A percentile compares a stretch with the other conserved stretches of the same genome.
phyloP scores from a whole-genome alignment of 2,329 filamentous ascomycete genomes.

The Tolypocladium tropicale region DNA sequence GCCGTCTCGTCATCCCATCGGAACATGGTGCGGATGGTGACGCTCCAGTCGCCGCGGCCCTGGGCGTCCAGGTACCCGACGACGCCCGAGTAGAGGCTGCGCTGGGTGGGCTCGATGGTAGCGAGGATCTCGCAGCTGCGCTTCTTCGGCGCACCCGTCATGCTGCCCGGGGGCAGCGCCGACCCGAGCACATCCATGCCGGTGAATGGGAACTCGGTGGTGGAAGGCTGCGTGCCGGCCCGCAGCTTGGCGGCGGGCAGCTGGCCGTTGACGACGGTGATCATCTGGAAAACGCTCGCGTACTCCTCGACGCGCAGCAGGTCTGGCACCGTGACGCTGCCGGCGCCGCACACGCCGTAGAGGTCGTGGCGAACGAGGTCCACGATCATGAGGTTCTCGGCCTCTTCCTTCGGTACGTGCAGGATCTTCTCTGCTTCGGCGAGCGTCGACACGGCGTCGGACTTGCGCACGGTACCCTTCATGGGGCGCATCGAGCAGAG shows the following conservation, averaged over 20 bases:
- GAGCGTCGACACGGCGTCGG: constrained; percentile 52
- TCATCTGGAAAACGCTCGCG: constrained; percentile 82
- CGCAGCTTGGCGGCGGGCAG: constrained; percentile 25
- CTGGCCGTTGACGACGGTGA: constrained; percentile 72
- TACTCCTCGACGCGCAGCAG: constrained; percentile 86
- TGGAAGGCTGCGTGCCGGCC: constrained; percentile 4
- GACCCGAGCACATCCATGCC: constrained; percentile 68
- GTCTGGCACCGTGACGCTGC: constrained; percentile 62
- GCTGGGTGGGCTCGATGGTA: constrained; percentile 52
- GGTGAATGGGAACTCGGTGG: constrained; percentile 27
- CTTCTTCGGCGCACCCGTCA: constrained; percentile 96
- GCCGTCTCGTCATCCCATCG: constrained; percentile 52
- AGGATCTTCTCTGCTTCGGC: constrained; percentile 63
- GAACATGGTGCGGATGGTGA: constrained; percentile 78
- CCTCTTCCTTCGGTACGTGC: constrained; percentile 76
- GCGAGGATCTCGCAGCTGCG: constrained; percentile 76
- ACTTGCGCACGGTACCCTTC: constrained; percentile 91
- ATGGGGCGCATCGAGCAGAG: constrained; percentile 78
- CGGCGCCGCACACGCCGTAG: constrained; percentile 70
- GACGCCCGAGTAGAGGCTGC: constrained; percentile 79
- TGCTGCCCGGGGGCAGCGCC: constrained; percentile 79
- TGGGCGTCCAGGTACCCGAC: constrained; percentile 83
- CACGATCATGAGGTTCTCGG: constrained; percentile 97
- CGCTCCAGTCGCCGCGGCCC: constrained; percentile 81
- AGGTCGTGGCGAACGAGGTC: constrained; percentile 93